A percentile compares a stretch with the other conserved stretches of the same genome.
These are phyloP conservation scores for Tubosaeta sp. DNA, from an alignment of 768 basidiomycete genomes.

Conservation along the genomic window DNA sequence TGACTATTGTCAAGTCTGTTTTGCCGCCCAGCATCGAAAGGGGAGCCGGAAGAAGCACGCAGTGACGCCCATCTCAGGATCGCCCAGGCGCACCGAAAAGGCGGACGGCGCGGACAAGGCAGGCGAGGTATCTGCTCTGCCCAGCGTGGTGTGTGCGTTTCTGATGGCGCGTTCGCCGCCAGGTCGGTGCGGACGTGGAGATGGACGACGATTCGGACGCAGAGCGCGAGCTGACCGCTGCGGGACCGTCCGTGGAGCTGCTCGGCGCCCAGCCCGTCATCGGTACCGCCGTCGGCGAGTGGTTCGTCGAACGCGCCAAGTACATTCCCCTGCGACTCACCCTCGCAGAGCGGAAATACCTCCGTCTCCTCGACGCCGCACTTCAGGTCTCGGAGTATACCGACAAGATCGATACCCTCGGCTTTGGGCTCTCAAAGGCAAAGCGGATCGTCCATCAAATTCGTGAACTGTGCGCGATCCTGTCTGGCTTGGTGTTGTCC, in stretches of 20 bases:
- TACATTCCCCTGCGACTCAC: conserved; percentile 79
- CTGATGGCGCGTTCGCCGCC: conserved; percentile 6
- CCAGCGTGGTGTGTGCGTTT: not conserved
- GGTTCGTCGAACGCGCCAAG: conserved; percentile 80
- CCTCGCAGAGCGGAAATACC: conserved; percentile 72
- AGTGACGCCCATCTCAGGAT: conserved; percentile 41
- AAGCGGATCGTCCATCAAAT: conserved; percentile 86
- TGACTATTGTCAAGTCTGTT: conserved; percentile 81
- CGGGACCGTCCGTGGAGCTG: conserved; percentile 26
- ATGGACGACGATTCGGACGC: conserved; percentile 33
- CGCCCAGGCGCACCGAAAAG: conserved; percentile 7
- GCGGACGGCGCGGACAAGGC: conserved; percentile 2
- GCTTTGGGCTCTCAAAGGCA: conserved; percentile 75
- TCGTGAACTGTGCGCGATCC: conserved; percentile 81
- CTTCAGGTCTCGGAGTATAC: conserved; percentile 85
- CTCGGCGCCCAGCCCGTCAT: conserved; percentile 55
- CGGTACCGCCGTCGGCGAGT: conserved; percentile 68
- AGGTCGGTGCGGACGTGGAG: conserved; percentile 35
- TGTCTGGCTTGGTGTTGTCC: conserved; percentile 77
- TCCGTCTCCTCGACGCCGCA: conserved; percentile 82
- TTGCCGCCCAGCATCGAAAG: conserved; percentile 78
- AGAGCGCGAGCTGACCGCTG: conserved; percentile 36
- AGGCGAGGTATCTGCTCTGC: conserved; percentile 19
- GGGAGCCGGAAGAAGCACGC: conserved; percentile 67
- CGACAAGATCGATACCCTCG: conserved; percentile 82